These are phyloP conservation scores for Kazachstania kunashirensis DNA, from an alignment of 805 yeast genomes.

Conservation along the genomic window DNA sequence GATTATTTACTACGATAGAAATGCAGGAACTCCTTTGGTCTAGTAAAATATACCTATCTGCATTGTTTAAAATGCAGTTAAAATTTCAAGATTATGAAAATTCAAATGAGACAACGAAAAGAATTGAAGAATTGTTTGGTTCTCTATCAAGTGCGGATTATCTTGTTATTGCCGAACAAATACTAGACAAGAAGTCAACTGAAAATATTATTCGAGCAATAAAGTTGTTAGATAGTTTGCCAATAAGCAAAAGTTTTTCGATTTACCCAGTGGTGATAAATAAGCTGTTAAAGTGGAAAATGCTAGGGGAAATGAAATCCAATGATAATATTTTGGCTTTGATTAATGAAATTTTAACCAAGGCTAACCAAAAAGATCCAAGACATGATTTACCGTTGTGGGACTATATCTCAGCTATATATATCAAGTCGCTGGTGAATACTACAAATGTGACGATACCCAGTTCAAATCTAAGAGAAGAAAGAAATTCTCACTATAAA, in stretches of 20 bases:
- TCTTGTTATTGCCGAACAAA: constrained; percentile 15
- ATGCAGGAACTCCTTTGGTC: constrained; percentile 14
- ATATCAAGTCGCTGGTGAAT: constrained; percentile 14
- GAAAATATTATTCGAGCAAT: constrained; percentile 19
- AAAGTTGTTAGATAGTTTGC: constrained; percentile 12
- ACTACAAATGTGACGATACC: too few relatives aligned
- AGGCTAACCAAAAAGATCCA: constrained; percentile 19
- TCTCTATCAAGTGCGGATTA: constrained; percentile 16
- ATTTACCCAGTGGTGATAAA: constrained; percentile 16
- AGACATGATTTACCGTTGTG: constrained; percentile 16
- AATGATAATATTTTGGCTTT: constrained; percentile 7
- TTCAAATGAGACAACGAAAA: constrained; percentile 19
- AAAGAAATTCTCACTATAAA: background rate
- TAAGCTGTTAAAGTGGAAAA: constrained; percentile 13
- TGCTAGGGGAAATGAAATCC: constrained; percentile 6
- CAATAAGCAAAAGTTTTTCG: constrained; percentile 9
- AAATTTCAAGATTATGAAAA: constrained; percentile 22
- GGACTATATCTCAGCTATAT: constrained; percentile 19
- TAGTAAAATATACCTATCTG: constrained; percentile 17
- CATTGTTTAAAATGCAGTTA: constrained; percentile 21
- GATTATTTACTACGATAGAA: constrained; percentile 9
- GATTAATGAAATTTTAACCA: constrained; percentile 13
- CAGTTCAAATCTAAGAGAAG: background rate
- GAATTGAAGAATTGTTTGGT: constrained; percentile 15
- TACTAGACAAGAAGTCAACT: constrained; percentile 6